Conservation (phyloP, 257 asterid genomes). For the Salvia miltiorrhiza region DNA sequence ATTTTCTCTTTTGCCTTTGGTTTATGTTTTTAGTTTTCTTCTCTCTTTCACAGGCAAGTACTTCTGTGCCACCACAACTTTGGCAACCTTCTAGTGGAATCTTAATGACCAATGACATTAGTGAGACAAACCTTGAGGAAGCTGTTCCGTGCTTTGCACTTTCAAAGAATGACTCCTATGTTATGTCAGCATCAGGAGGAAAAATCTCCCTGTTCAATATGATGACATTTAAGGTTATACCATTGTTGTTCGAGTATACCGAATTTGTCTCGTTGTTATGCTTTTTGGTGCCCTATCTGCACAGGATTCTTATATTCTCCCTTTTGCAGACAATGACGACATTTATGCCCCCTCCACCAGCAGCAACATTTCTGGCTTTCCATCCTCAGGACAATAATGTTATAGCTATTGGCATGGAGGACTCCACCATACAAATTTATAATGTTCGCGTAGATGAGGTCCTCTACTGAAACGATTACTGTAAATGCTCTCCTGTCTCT, state of each 20-base stretch:
- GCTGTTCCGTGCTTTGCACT: conserved; percentile 74
- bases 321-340: conserved; percentile 60
- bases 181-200: conserved; percentile 79
- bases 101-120: conserved; percentile 60
- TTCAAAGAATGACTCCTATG: conserved; percentile 59
- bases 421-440: conserved; percentile 54
- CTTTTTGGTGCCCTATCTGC: neutral
- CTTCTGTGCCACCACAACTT: conserved; percentile 46
- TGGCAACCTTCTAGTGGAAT: conserved; percentile 71
- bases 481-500: too few species aligned
- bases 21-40: neutral
- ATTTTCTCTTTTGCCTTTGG: neutral
- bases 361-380: conserved; percentile 60
- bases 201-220: conserved; percentile 58
- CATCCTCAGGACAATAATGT: conserved; percentile 68
- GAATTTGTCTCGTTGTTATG: neutral
- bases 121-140: conserved; percentile 55
- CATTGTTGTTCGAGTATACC: neutral
- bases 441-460: conserved; percentile 61
- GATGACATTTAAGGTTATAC: conserved; percentile 60
- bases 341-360: conserved; percentile 70
- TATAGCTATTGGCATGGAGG: conserved; percentile 75
- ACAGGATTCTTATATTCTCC: conserved; percentile 5
- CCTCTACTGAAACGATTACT: neutral
- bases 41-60: conserved; percentile 41